Conservation (phyloP, 305 asterid genomes). For the Caryopteris hybrid region DNA sequence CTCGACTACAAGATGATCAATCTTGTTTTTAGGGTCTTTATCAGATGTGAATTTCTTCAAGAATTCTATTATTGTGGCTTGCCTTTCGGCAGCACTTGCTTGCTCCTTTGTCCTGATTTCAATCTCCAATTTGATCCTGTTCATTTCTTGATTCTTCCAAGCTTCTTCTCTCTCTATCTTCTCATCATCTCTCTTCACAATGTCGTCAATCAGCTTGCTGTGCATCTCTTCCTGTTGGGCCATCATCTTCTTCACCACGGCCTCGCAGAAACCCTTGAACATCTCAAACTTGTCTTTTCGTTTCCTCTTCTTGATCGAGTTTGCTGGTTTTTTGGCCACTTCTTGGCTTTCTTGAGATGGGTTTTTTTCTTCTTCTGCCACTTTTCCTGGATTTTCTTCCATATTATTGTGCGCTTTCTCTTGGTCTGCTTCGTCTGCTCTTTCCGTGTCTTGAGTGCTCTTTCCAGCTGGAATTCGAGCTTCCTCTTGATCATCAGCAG, state of each 20-base stretch:
- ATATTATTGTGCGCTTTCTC: too few species aligned
- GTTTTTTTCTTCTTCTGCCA: too few species aligned
- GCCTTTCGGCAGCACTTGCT: slow-evolving; percentile 49
- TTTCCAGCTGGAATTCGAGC: slow-evolving; percentile 15
- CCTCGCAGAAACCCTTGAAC: slow-evolving; percentile 48
- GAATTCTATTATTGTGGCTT: slow-evolving; percentile 47
- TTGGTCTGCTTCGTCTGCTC: too few species aligned
- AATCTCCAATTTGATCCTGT: slow-evolving; percentile 37
- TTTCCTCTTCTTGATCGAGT: slow-evolving; percentile 32
- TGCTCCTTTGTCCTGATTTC: slow-evolving; percentile 50
- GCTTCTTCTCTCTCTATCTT: slow-evolving; percentile 50
- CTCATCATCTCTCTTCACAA: slow-evolving; percentile 55
- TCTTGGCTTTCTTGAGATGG: not conserved
- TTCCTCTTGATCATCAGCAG: slow-evolving; percentile 20
- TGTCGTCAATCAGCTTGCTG: slow-evolving; percentile 41
- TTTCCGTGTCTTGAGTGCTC: not conserved
- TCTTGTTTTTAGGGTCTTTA: slow-evolving; percentile 16
- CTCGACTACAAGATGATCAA: slow-evolving; percentile 25
- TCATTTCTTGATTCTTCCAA: slow-evolving; percentile 54
- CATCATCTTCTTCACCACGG: slow-evolving; percentile 46
- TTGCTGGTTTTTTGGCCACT: not conserved
- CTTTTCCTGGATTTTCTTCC: too few species aligned
- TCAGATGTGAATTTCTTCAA: slow-evolving; percentile 41
- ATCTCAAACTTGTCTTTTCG: slow-evolving; percentile 37
- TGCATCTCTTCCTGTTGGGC: slow-evolving; percentile 63